Base-by-base conservation (phyloP, 1,139 yeast genomes). In the Casaregolazyma lundiana region DNA sequence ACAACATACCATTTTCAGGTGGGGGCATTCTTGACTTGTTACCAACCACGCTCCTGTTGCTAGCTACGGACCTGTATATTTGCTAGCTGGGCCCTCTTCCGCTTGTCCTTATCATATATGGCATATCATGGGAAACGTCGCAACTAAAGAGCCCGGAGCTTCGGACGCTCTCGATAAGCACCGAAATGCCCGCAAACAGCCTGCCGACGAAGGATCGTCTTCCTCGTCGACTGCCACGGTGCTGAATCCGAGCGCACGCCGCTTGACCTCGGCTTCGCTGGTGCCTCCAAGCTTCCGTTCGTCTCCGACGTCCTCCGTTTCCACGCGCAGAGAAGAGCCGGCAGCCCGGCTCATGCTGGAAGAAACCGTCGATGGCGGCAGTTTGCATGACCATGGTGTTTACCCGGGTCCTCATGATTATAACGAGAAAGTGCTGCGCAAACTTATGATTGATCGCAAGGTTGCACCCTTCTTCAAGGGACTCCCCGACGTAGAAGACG, bases 391-490 rank as follows among this genome's bases (percentile, higher is more conserved):
- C 0, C 87, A 76, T 65, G 97, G 96, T 1, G 86, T 88, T 26
- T 90, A 90, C 65, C 78, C 83, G 50, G 78, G 78, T 6, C 80
- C 84, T 47, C 73, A 86, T 51, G 96, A 86, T 62, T 92, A 79
- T 66, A 78, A 83, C 59, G 77, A 85, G 13, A 78, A 77, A 32
- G 71, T 83, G 2, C 96, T 90, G 7, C 76, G 87, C 41, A 74
- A 69, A 20, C 68, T 86, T 35, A 84, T 90, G 53, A 66, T 78
- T 29, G 75, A 75, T 13, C 75, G 98, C 38, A 76, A 75, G 54
- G 60, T 92, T 41, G 90, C 97, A 0, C 97, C 98, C 1, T 92
- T 92, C 63, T 92, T 78, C 63, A 84, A 90, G 2, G 97, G 97
- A 0, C 69, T 92, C 45, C 88, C 86, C 58, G 96, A 88, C 59